These are phyloP conservation scores for Epichloe festucae DNA, from an alignment of 2,329 filamentous ascomycete genomes.

Conservation along the genomic window DNA sequence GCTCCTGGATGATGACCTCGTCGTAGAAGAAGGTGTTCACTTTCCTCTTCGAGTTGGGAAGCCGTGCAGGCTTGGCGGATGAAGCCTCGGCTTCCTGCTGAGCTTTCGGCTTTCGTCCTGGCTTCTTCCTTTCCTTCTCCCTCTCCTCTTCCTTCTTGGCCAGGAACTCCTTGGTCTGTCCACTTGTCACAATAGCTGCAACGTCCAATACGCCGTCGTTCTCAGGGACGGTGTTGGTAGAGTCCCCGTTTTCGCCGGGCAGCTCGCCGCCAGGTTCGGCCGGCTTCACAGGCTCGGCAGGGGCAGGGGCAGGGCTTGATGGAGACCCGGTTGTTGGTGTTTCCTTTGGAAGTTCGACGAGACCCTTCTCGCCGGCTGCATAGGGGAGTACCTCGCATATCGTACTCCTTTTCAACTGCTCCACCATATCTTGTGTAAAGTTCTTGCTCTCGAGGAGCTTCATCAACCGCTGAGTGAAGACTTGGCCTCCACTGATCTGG, in stretches of 20 bases:
- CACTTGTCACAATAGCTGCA: slow-evolving; percentile 70
- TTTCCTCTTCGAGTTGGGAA: slow-evolving; percentile 61
- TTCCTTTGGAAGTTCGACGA: slow-evolving; percentile 37
- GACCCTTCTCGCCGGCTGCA: slow-evolving; percentile 26
- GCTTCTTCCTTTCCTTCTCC: slow-evolving; percentile 61
- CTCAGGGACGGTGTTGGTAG: slow-evolving; percentile 26
- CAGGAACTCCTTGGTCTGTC: slow-evolving; percentile 69
- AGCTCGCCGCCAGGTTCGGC: slow-evolving; percentile 21
- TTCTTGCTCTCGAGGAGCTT: slow-evolving; percentile 49
- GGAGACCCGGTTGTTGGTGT: slow-evolving; percentile 4
- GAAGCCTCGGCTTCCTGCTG: slow-evolving; percentile 41
- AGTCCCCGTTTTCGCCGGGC: slow-evolving; percentile 21
- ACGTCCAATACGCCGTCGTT: slow-evolving; percentile 71
- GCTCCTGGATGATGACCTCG: slow-evolving; percentile 46
- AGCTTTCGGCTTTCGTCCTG: slow-evolving; percentile 32
- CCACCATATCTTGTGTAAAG: slow-evolving; percentile 54
- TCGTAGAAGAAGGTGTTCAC: slow-evolving; percentile 63
- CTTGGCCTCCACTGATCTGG: slow-evolving; percentile 65
- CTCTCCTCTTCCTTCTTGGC: slow-evolving; percentile 76
- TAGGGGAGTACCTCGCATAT: slow-evolving; percentile 57
- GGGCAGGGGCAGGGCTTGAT: slow-evolving; percentile 20
- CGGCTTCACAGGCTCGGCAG: slow-evolving; percentile 9
- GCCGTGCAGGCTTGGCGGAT: slow-evolving; percentile 40
- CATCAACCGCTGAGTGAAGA: slow-evolving; percentile 64
- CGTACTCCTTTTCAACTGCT: slow-evolving; percentile 53